Evolutionary conservation across 2,329 filamentous ascomycete genomes (phyloP), one percentile per base, ranked within the genome.

Genomic region (Emydomyces testavorans): DNA sequence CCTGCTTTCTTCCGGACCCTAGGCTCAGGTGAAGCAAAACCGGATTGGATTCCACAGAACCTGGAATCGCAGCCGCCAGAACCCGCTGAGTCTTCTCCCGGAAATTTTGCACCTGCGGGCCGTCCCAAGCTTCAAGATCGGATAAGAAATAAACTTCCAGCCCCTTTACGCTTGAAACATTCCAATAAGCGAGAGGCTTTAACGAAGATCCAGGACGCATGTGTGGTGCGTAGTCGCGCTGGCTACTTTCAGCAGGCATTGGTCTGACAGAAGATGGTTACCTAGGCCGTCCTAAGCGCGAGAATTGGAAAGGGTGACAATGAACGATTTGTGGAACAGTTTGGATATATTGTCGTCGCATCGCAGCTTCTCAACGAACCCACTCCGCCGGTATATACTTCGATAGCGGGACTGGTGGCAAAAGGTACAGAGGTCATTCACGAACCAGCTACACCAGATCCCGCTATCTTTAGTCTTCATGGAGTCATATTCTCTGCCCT

Each of bases 311-410:
- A 82, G 54, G 79, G 78, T 56, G 88, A 94, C 57, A 93, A 89
- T 61, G 76, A 82, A 56, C 82, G 81, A 55, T 94, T 95, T 59
- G 75, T 94, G 50, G 89, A 95, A 66, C 84, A 88, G 61, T 95
- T 95, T 60, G 84, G 89, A 54, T 95, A 95, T 67, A 83, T 85
- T 18, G 85, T 95, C 54, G 84, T 95, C 60, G 88, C 88, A 43
- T 95, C 89, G 18, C 88, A 94, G 62, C 75, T 95, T 11, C 73
- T 95, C 34, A 87, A 79, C 58, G 83, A 78, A 76, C 64, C 67
- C 52, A 65, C 61, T 49, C 63, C 66, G 10, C 63, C 65, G 3
- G 66, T 65, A 32, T 67, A 68, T 53, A 63, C 60, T 7, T 64
- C 66, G 21, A 62, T 65, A 16, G 54, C 60, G 24, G 61, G 63